phyloP scores from a whole-genome alignment of 495 filamentous ascomycete genomes.

The Neurospora tetraspora region DNA sequence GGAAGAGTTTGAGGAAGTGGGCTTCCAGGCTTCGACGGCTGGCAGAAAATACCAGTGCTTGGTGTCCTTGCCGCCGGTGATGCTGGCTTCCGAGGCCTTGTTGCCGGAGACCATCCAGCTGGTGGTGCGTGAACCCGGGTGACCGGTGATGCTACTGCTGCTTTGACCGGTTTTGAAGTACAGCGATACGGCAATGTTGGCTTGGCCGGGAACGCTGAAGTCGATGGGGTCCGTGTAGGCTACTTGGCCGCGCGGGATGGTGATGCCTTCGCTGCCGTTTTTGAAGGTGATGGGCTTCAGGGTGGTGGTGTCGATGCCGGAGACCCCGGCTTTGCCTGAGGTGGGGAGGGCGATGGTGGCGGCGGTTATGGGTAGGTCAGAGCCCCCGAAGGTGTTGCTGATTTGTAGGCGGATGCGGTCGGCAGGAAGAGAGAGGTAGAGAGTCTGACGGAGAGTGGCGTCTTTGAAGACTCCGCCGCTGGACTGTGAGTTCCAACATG shows the following conservation, averaged over 20 bases:
- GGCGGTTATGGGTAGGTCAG: slow-evolving; percentile 49
- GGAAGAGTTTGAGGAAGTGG: slow-evolving; percentile 19
- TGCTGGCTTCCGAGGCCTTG: slow-evolving; percentile 33
- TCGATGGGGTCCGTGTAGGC: slow-evolving; percentile 56
- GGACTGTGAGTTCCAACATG: slow-evolving; percentile 1
- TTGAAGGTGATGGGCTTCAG: slow-evolving; percentile 48
- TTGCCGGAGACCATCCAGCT: slow-evolving; percentile 50
- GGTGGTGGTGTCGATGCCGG: slow-evolving; percentile 39
- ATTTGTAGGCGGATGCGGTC: slow-evolving; percentile 51
- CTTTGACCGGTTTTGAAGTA: slow-evolving; percentile 50
- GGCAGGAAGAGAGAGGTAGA: slow-evolving; percentile 47
- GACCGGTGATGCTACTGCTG: slow-evolving; percentile 48
- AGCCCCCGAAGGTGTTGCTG: slow-evolving; percentile 57
- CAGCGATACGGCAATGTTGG: slow-evolving; percentile 47
- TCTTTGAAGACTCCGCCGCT: slow-evolving; percentile 31
- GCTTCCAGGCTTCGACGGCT: slow-evolving; percentile 48
- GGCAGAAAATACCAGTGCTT: slow-evolving; percentile 53
- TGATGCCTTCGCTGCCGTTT: slow-evolving; percentile 35
- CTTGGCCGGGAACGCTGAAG: slow-evolving; percentile 36
- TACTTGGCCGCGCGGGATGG: slow-evolving; percentile 47
- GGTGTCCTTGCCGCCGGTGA: slow-evolving; percentile 33
- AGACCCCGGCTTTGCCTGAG: slow-evolving; percentile 39
- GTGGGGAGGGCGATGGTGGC: slow-evolving; percentile 47
- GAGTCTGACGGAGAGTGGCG: slow-evolving; percentile 57
- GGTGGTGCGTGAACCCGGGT: slow-evolving; percentile 60